phyloP scores from a whole-genome alignment of 1,284 basidiomycete species.

The Vanrija humicola region DNA sequence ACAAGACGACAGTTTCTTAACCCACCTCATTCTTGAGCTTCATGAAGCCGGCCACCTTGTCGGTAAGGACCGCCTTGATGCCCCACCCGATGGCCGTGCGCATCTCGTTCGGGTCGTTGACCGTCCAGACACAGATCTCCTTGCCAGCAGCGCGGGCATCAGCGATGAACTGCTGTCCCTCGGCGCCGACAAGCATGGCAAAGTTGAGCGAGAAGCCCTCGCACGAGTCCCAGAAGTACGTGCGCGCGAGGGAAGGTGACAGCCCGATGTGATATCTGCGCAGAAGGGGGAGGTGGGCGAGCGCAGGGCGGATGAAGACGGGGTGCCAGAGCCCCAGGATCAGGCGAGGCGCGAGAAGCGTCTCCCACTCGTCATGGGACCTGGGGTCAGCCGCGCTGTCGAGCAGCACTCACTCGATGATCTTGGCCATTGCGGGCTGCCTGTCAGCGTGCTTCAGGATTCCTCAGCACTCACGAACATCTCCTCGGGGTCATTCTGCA shows the following conservation, averaged over 20 bases:
- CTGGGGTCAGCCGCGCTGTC: slow-evolving; percentile 11
- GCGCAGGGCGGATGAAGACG: slow-evolving; percentile 75
- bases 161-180: slow-evolving; percentile 64
- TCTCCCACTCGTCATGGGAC: slow-evolving; percentile 71
- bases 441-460: background rate
- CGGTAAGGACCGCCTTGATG: slow-evolving; percentile 87
- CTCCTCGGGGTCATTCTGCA: slow-evolving; percentile 82
- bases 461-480: slow-evolving; percentile 59
- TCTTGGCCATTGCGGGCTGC: slow-evolving; percentile 68
- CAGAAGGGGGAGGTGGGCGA: slow-evolving; percentile 67
- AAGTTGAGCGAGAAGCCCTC: slow-evolving; percentile 87
- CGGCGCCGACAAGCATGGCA: slow-evolving; percentile 63
- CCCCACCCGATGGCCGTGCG: slow-evolving; percentile 87
- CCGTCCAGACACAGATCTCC: slow-evolving; percentile 68
- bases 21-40: slow-evolving; percentile 42
- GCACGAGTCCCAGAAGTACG: slow-evolving; percentile 90
- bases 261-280: slow-evolving; percentile 82
- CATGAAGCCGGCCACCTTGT: slow-evolving; percentile 51
- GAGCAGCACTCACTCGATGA: slow-evolving; percentile 55
- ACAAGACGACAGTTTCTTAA: background rate
- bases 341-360: slow-evolving; percentile 76
- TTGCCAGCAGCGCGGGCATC: slow-evolving; percentile 80
- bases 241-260: slow-evolving; percentile 63
- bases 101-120: slow-evolving; percentile 89
- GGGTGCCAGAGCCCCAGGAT: slow-evolving; percentile 89